Evolutionary conservation across 257 asterid species (phyloP).

Genomic region (Plantago major): DNA sequence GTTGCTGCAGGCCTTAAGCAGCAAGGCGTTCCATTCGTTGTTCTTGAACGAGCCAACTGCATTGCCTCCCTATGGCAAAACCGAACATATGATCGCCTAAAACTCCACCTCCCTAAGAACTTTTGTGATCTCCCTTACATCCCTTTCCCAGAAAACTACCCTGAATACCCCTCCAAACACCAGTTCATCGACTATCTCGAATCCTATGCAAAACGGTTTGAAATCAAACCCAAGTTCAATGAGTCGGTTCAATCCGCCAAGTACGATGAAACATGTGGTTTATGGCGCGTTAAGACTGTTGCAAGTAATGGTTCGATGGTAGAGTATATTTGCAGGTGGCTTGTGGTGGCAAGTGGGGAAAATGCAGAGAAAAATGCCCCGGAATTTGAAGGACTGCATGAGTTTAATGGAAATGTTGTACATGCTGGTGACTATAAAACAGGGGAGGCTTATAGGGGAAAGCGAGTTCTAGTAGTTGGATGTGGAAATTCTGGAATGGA

Average conservation of each 20-base stretch:
- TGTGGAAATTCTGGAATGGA: slow-evolving; percentile 99
- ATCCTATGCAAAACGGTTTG: slow-evolving; percentile 48
- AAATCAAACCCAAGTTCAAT: slow-evolving; percentile 58
- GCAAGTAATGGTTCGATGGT: slow-evolving; percentile 15
- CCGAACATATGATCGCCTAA: slow-evolving; percentile 78
- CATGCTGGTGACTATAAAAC: slow-evolving; percentile 91
- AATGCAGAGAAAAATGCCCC: slow-evolving; percentile 83
- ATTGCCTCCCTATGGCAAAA: slow-evolving; percentile 88
- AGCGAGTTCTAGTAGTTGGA: slow-evolving; percentile 71
- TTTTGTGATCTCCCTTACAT: slow-evolving; percentile 72
- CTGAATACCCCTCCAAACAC: slow-evolving; percentile 62
- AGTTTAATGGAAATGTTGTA: slow-evolving; percentile 48
- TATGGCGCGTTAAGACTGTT: slow-evolving; percentile 63
- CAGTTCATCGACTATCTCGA: slow-evolving; percentile 78
- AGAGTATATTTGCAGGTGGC: slow-evolving; percentile 80
- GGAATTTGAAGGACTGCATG: slow-evolving; percentile 50
- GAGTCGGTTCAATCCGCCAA: slow-evolving; percentile 59
- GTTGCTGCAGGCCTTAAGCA: slow-evolving; percentile 73
- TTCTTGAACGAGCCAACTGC: slow-evolving; percentile 80
- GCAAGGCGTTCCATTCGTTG: slow-evolving; percentile 76
- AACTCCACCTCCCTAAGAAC: slow-evolving; percentile 80
- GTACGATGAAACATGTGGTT: slow-evolving; percentile 63
- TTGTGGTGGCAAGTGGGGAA: slow-evolving; percentile 90
- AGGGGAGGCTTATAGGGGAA: slow-evolving; percentile 52
- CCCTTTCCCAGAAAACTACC: slow-evolving; percentile 66